phyloP scores from a whole-genome alignment of 352 stramenopile species.

The Nothophytophthora sp. region DNA sequence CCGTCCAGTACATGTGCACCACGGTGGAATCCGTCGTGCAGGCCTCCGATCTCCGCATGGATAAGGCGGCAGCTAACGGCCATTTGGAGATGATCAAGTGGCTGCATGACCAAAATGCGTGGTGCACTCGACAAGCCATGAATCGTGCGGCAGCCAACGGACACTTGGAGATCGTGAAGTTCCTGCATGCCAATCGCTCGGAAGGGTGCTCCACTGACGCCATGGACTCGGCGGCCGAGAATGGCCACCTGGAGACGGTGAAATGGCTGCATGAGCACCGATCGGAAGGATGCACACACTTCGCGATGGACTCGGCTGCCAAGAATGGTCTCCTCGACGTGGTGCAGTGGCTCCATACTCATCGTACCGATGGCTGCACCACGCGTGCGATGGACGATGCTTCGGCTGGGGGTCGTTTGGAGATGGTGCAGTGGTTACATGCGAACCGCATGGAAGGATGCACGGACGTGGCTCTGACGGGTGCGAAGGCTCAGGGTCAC shows the following conservation, averaged over 20 bases:
- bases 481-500: constrained; percentile 7
- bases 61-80: neutral
- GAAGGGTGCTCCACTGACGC: constrained; percentile 1
- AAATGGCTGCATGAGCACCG: constrained; percentile 5
- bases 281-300: neutral
- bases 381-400: constrained; percentile 13
- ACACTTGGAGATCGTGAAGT: constrained; percentile 9
- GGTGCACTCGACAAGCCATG: neutral
- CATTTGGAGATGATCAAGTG: neutral
- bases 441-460: constrained; percentile 6
- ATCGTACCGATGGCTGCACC: constrained; percentile 7
- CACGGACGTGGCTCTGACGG: constrained; percentile 2
- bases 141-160: constrained; percentile 10
- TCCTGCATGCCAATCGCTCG: constrained; percentile 9
- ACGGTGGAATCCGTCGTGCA: too few species aligned
- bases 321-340: constrained; percentile 3
- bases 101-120: neutral
- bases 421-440: constrained; percentile 14
- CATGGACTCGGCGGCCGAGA: constrained; percentile 24
- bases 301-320: constrained; percentile 12
- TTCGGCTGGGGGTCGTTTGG: constrained; percentile 6
- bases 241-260: constrained; percentile 18
- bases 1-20: too few species aligned
- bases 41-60: too few species aligned
- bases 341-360: constrained; percentile 8